Percentiles rank a stretch among this genome's conserved stretches.
Evolutionary conservation across 208 protist genomes (phyloP).

Genomic region (Trypanosoma grayi): DNA sequence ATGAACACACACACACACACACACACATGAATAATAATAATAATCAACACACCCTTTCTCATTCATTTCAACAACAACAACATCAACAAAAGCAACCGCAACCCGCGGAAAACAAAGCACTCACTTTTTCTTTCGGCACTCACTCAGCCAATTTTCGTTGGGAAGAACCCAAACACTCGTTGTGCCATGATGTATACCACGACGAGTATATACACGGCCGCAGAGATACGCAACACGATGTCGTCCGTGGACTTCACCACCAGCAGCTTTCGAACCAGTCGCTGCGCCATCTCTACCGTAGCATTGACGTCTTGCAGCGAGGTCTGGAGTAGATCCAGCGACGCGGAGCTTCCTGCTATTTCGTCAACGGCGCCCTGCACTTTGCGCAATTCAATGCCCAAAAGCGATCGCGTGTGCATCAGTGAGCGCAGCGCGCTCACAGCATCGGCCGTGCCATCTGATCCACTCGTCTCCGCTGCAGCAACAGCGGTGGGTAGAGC

Average conservation of each 20-base stretch:
- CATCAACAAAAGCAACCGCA: too few relatives aligned
- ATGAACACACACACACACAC: background rate
- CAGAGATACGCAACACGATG: constrained; percentile 55
- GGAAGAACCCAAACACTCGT: constrained; percentile 70
- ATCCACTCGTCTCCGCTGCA: constrained; percentile 33
- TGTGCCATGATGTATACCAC: constrained; percentile 66
- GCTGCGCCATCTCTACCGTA: constrained; percentile 61
- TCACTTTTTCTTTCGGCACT: background rate
- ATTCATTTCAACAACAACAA: too few relatives aligned
- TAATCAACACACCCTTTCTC: background rate
- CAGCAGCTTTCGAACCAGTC: constrained; percentile 50
- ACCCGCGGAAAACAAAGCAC: too few relatives aligned
- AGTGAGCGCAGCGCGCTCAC: constrained; percentile 70
- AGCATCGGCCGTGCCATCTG: constrained; percentile 26
- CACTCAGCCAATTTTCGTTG: constrained; percentile 27
- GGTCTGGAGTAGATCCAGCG: constrained; percentile 40
- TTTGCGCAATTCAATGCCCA: constrained; percentile 71
- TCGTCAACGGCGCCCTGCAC: constrained; percentile 64
- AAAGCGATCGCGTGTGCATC: constrained; percentile 65
- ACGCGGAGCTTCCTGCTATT: constrained; percentile 44
- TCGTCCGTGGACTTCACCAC: constrained; percentile 65
- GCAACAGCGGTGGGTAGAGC: constrained; percentile 40
- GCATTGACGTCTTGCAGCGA: constrained; percentile 64
- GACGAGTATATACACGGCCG: constrained; percentile 50
- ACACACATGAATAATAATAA: background rate